These are phyloP conservation scores for Cercospora berteroae DNA, from an alignment of 2,329 filamentous ascomycete species.

Conservation along the genomic window DNA sequence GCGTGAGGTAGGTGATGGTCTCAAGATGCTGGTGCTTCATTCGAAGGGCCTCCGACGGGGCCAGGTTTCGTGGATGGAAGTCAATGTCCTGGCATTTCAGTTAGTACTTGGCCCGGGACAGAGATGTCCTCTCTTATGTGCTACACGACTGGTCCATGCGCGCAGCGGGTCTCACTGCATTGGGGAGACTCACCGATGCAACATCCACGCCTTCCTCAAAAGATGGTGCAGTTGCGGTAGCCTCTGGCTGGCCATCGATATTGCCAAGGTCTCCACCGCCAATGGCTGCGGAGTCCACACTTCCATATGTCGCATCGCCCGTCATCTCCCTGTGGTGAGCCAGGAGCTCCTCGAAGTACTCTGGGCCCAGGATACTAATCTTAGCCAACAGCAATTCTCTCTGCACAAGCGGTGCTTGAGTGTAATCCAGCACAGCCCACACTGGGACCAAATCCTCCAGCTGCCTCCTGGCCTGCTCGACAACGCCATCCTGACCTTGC, in stretches of 20 bases:
- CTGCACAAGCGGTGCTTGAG: conserved; percentile 86
- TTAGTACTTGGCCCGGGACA: background rate
- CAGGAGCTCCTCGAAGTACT: conserved; percentile 97
- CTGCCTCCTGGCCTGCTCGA: conserved; percentile 93
- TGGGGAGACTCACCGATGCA: conserved; percentile 4
- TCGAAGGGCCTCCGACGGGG: conserved; percentile 81
- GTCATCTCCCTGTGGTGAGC: conserved; percentile 93
- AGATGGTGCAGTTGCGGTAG: conserved; percentile 6
- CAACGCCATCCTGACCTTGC: conserved; percentile 91
- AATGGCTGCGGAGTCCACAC: conserved; percentile 31
- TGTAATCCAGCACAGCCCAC: conserved; percentile 98
- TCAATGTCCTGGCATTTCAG: conserved; percentile 48
- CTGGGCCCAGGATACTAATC: conserved; percentile 91
- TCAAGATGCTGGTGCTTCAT: conserved; percentile 98
- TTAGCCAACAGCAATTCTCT: conserved; percentile 93
- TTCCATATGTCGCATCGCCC: conserved; percentile 15
- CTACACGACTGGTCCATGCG: background rate
- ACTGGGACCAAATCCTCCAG: conserved; percentile 95
- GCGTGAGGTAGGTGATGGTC: conserved; percentile 91
- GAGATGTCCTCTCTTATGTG: background rate
- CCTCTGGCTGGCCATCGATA: conserved; percentile 19
- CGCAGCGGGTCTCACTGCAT: background rate
- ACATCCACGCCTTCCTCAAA: conserved; percentile 12
- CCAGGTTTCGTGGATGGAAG: conserved; percentile 87
- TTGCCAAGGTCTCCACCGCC: conserved; percentile 23